Evolutionary conservation across 441 rosid species (phyloP).

Genomic region (Mallotus japonicus): DNA sequence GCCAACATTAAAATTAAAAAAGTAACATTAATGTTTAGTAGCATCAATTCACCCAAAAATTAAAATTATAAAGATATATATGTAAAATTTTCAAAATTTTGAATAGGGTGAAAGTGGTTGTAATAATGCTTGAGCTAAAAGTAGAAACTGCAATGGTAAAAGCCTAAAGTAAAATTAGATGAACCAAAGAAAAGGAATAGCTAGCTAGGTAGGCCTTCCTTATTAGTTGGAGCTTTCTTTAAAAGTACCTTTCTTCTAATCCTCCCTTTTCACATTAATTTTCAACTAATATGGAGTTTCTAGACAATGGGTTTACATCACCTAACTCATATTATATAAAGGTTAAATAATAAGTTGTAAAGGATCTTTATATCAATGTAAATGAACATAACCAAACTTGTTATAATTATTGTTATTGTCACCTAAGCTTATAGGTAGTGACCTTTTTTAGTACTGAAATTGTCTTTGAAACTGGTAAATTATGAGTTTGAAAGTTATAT

Average conservation of each 20-base stretch:
- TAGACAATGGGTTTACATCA: constrained; percentile 7
- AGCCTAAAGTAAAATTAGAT: constrained; percentile 2
- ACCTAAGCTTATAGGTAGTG: too few species aligned
- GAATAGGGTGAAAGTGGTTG: neutral
- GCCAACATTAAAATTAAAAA: too few species aligned
- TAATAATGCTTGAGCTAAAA: constrained; percentile 20
- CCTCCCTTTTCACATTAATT: constrained; percentile 17
- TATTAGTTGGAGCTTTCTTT: constrained; percentile 19
- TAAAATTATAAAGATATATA: too few species aligned
- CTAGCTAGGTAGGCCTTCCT: constrained; percentile 11
- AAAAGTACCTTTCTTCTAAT: constrained; percentile 18
- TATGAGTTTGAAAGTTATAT: too few species aligned
- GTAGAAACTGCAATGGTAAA: constrained; percentile 18
- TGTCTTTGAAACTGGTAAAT: too few species aligned
- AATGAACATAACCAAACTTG: too few species aligned
- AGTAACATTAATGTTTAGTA: too few species aligned
- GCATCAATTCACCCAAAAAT: too few species aligned
- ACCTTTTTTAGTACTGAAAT: too few species aligned
- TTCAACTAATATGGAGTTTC: neutral
- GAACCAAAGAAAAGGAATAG: neutral
- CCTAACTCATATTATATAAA: neutral
- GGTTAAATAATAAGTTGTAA: neutral
- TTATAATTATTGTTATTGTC: too few species aligned
- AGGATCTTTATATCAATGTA: neutral
- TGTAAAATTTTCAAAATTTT: neutral